phyloP scores from a whole-genome alignment of 768 basidiomycete genomes.

The Chalciporus pseudorubinellus region DNA sequence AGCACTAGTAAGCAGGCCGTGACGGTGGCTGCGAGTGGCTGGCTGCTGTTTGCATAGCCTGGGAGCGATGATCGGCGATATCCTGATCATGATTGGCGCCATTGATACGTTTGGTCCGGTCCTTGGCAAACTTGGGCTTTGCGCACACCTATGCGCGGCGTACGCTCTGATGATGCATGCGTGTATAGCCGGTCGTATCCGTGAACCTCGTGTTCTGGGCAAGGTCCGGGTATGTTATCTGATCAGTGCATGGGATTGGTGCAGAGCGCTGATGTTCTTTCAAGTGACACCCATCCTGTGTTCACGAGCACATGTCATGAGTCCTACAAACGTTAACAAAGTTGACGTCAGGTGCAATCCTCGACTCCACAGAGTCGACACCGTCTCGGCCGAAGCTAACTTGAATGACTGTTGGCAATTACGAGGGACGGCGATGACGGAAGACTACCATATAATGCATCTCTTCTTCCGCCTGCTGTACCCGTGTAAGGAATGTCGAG shows the following conservation, averaged over 20 bases:
- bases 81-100: background rate
- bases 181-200: background rate
- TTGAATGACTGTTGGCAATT: background rate
- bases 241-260: background rate
- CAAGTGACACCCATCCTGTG: background rate
- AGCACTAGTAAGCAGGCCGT: too few relatives aligned
- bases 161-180: too few relatives aligned
- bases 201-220: background rate
- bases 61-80: background rate
- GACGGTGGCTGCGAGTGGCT: too few relatives aligned
- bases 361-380: too few relatives aligned
- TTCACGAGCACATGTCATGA: background rate
- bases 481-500: too few relatives aligned
- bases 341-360: too few relatives aligned
- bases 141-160: too few relatives aligned
- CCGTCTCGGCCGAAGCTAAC: background rate
- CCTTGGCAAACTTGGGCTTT: too few relatives aligned
- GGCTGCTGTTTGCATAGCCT: background rate
- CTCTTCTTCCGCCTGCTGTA: background rate
- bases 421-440: background rate
- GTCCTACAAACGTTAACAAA: background rate
- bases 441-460: background rate
- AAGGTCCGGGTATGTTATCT: background rate
- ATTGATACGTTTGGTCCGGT: background rate
- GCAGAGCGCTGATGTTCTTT: background rate